Conservation (phyloP, 73 alveolate genomes). For the Paramecium biaurelia region DNA sequence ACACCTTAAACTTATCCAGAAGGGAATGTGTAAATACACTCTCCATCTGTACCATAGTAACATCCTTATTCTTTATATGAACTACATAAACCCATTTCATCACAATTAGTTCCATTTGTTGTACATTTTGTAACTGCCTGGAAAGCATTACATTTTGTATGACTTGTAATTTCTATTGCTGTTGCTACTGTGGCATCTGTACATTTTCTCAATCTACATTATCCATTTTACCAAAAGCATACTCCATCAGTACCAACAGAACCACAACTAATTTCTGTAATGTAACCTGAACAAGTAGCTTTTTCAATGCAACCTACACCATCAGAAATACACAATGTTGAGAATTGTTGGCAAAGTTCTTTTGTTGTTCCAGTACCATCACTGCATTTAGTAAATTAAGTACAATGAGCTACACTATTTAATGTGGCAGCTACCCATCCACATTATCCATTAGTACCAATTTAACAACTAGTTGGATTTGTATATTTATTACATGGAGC, state of each 20-base stretch:
- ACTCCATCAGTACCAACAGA: slow-evolving; percentile 34
- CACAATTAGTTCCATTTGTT: slow-evolving; percentile 13
- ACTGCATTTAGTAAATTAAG: not conserved
- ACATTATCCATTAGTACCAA: slow-evolving; percentile 19
- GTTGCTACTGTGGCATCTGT: slow-evolving; percentile 11
- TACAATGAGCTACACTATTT: not conserved
- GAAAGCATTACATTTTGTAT: not conserved
- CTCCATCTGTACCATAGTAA: slow-evolving; percentile 22
- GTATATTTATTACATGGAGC: not conserved
- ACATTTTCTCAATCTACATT: not conserved
- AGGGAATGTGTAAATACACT: slow-evolving; percentile 1
- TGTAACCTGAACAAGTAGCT: not conserved
- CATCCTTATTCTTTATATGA: not conserved
- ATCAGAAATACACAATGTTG: not conserved
- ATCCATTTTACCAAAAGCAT: not conserved
- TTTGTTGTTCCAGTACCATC: not conserved
- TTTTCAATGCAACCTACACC: not conserved
- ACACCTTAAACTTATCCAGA: not conserved
- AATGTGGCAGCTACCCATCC: slow-evolving; percentile 33
- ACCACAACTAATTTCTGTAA: not conserved
- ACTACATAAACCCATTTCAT: not conserved
- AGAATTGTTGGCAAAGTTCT: not conserved
- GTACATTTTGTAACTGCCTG: not conserved
- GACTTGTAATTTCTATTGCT: not conserved
- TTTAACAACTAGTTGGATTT: slow-evolving; percentile 11